These are phyloP conservation scores for Didymellaceae sp. DNA, from an alignment of 2,329 filamentous ascomycete genomes.

Conservation along the genomic window DNA sequence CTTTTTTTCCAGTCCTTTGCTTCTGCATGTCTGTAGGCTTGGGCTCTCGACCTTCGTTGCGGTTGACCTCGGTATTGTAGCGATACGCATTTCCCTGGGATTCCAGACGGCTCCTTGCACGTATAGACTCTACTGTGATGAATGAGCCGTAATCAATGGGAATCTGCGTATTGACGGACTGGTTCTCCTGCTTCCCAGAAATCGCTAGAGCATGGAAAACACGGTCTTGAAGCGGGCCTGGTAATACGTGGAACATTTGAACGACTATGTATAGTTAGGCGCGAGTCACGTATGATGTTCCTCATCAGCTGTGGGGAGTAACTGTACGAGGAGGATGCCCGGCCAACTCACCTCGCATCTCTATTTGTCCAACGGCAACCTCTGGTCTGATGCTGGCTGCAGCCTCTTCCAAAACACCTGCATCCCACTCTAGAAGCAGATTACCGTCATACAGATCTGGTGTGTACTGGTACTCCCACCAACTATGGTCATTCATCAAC, in stretches of 20 bases:
- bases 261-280: conserved; percentile 49
- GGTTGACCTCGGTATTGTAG: conserved; percentile 15
- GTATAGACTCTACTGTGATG: conserved; percentile 17
- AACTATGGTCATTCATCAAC: conserved; percentile 65
- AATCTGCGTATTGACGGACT: conserved; percentile 52
- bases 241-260: conserved; percentile 71
- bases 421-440: conserved; percentile 53
- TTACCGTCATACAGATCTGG: conserved; percentile 60
- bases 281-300: not conserved
- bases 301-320: not conserved
- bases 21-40: conserved; percentile 22
- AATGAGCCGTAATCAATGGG: conserved; percentile 62
- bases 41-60: conserved; percentile 7
- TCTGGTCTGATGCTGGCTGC: conserved; percentile 28
- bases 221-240: conserved; percentile 64
- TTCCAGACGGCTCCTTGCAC: conserved; percentile 24
- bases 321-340: not conserved
- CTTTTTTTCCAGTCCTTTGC: conserved; percentile 53
- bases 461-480: conserved; percentile 65
- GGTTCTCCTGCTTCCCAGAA: conserved; percentile 53
- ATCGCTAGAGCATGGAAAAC: conserved; percentile 72
- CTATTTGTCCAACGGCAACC: conserved; percentile 38
- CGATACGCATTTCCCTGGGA: conserved; percentile 12
- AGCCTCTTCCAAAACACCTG: conserved; percentile 34
- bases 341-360: conserved; percentile 45